These are phyloP conservation scores for Candida pseudoglaebosa DNA, from an alignment of 805 yeast species.

Conservation along the genomic window DNA sequence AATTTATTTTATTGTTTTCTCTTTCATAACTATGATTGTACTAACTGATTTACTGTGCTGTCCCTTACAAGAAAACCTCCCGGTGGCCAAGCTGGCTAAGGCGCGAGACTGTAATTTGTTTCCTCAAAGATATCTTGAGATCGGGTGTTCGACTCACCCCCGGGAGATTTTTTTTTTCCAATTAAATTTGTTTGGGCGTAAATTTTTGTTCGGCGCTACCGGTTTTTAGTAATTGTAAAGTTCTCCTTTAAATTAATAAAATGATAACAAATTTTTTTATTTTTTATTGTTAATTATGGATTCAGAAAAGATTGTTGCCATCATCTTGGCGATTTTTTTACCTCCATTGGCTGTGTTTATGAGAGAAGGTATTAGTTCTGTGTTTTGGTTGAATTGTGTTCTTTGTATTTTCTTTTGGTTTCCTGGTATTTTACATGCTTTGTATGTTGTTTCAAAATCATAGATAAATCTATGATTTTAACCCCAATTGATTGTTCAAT, in stretches of 20 bases:
- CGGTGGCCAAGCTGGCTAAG: constrained; percentile 50
- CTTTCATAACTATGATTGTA: neutral
- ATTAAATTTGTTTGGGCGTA: too few relatives aligned
- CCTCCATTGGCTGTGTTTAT: constrained; percentile 79
- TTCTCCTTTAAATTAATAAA: too few relatives aligned
- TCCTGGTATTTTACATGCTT: constrained; percentile 79
- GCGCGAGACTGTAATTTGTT: constrained; percentile 45
- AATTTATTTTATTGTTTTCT: too few relatives aligned
- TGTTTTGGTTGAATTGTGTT: constrained; percentile 60
- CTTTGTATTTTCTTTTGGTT: constrained; percentile 63
- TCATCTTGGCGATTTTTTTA: constrained; percentile 51
- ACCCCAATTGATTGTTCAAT: too few relatives aligned
- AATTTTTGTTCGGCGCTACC: too few relatives aligned
- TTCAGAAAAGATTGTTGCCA: constrained; percentile 39
- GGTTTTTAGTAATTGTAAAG: too few relatives aligned
- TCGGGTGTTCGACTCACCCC: constrained; percentile 51
- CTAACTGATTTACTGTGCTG: too few relatives aligned
- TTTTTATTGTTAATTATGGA: constrained; percentile 21
- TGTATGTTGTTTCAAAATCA: constrained; percentile 50
- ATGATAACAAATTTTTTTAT: neutral
- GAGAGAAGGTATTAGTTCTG: constrained; percentile 62
- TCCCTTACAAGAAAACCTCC: constrained; percentile 19
- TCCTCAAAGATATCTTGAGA: constrained; percentile 40
- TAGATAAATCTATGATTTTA: too few relatives aligned
- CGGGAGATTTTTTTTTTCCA: constrained; percentile 37